A percentile compares a stretch with the other conserved stretches of the same genome.
Conservation (phyloP, 768 basidiomycete genomes). For the Xerocomus brunneocitrinus region DNA sequence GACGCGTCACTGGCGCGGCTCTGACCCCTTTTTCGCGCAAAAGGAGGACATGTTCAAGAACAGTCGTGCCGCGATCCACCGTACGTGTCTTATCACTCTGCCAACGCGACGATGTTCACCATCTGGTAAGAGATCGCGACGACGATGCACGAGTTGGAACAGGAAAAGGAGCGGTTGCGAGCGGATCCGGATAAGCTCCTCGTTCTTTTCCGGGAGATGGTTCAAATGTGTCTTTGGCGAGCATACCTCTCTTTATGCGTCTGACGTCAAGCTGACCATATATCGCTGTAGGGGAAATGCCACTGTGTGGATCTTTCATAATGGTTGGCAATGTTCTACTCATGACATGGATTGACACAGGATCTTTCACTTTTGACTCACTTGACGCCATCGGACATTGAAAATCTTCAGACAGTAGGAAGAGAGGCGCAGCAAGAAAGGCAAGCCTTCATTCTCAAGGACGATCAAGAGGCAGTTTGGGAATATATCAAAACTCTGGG, state of each 20-base stretch:
- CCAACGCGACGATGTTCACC: neutral
- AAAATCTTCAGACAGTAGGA: constrained; percentile 76
- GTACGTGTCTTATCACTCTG: constrained; percentile 40
- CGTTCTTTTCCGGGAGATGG: constrained; percentile 76
- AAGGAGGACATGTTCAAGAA: constrained; percentile 81
- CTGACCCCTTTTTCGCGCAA: constrained; percentile 79
- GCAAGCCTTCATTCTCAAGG: constrained; percentile 74
- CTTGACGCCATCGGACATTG: constrained; percentile 76
- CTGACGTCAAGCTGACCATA: constrained; percentile 2
- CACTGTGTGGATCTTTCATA: constrained; percentile 49
- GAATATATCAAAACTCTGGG: constrained; percentile 54
- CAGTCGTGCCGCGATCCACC: constrained; percentile 70
- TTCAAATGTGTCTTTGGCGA: constrained; percentile 83
- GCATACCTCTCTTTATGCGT: neutral
- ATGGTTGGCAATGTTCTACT: neutral
- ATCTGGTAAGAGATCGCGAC: constrained; percentile 58
- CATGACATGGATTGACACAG: constrained; percentile 32
- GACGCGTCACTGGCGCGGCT: constrained; percentile 64
- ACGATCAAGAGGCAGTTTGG: constrained; percentile 80
- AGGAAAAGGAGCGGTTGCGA: constrained; percentile 40
- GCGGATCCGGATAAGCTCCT: constrained; percentile 51
- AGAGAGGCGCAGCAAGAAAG: constrained; percentile 75
- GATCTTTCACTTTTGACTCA: constrained; percentile 91
- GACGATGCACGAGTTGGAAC: constrained; percentile 63
- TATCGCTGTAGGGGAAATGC: constrained; percentile 76